phyloP scores from a whole-genome alignment of 208 protist species.

The Porcisia deanei region DNA sequence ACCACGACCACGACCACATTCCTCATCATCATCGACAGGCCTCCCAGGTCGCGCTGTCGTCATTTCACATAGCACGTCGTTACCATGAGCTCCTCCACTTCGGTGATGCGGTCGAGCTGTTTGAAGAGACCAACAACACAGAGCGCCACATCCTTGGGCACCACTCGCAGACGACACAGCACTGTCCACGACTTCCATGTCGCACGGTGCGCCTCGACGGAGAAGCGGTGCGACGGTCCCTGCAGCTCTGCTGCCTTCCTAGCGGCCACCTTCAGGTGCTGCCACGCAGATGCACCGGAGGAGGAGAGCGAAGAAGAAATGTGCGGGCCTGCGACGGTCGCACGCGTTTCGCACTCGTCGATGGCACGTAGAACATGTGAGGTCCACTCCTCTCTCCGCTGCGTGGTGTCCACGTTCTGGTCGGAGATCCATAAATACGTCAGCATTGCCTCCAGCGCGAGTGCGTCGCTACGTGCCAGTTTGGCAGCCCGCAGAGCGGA shows the following conservation, averaged over 20 bases:
- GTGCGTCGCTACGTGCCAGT: constrained; percentile 22
- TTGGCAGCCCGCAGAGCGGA: constrained; percentile 61
- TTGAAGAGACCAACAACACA: constrained; percentile 39
- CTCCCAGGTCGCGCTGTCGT: neutral
- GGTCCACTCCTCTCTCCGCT: constrained; percentile 10
- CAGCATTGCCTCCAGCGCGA: constrained; percentile 49
- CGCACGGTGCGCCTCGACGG: constrained; percentile 38
- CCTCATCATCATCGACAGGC: neutral
- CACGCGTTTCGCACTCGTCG: neutral
- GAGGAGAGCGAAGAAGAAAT: neutral
- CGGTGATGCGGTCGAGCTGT: constrained; percentile 31
- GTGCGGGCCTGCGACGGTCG: constrained; percentile 1
- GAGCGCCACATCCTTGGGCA: constrained; percentile 32
- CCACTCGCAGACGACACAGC: constrained; percentile 37
- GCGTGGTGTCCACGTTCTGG: neutral
- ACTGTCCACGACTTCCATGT: constrained; percentile 53
- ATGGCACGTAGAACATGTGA: constrained; percentile 7
- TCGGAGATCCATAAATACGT: constrained; percentile 49
- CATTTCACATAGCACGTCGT: constrained; percentile 20
- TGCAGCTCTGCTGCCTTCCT: constrained; percentile 2
- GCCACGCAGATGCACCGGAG: neutral
- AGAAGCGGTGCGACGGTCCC: constrained; percentile 27
- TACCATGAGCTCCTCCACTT: constrained; percentile 80
- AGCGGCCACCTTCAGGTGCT: constrained; percentile 2
- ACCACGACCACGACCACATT: neutral